Conservation (phyloP, 2,329 filamentous ascomycete species). For the Pestalotiopsis sp. region DNA sequence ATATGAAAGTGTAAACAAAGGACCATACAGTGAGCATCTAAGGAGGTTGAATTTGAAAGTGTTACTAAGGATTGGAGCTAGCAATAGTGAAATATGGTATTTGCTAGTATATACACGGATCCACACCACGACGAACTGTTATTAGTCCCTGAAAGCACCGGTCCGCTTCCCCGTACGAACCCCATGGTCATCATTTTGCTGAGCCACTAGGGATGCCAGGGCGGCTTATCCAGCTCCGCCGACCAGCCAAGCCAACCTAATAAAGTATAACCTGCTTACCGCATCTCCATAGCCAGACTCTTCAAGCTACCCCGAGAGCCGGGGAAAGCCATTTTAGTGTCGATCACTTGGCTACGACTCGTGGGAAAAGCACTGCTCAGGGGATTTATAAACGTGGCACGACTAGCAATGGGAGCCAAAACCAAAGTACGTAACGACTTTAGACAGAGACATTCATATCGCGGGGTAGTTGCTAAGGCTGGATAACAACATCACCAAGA, state of each 20-base stretch:
- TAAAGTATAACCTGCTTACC: neutral
- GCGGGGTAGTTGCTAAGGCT: neutral
- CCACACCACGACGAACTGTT: neutral
- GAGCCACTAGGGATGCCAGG: neutral
- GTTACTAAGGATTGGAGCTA: too few species aligned
- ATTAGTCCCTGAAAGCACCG: neutral
- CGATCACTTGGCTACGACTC: neutral
- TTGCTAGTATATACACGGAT: too few species aligned
- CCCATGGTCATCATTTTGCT: neutral
- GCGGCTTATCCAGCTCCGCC: neutral
- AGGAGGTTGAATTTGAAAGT: too few species aligned
- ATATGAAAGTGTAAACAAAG: neutral
- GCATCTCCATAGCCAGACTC: neutral
- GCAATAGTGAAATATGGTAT: too few species aligned
- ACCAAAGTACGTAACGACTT: neutral
- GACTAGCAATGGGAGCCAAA: neutral
- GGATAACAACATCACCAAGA: neutral
- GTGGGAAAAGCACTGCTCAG: neutral
- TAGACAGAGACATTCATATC: neutral
- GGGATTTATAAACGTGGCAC: neutral
- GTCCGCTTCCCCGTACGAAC: neutral
- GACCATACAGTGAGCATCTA: neutral
- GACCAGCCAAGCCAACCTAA: neutral
- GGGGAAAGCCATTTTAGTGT: neutral
- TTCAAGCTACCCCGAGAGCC: neutral